These are phyloP conservation scores for Deakozyma indianensis DNA, from an alignment of 805 yeast species.

Conservation along the genomic window DNA sequence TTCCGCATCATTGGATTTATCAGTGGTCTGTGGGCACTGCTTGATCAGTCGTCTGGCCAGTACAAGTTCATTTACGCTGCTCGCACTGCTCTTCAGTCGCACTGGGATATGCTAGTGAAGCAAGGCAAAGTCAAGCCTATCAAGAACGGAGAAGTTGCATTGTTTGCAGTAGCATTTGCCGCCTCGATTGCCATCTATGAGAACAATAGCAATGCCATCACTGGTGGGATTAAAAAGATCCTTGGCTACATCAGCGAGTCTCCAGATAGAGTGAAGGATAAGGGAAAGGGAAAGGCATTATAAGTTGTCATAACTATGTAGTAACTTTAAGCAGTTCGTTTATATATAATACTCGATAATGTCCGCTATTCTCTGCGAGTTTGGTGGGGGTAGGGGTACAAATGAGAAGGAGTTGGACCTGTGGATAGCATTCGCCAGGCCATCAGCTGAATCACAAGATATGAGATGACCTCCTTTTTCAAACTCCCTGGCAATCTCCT, in stretches of 20 bases:
- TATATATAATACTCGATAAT: background rate
- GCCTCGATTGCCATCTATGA: conserved; percentile 19
- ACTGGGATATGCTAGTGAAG: conserved; percentile 20
- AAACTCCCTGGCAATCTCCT: conserved; percentile 43
- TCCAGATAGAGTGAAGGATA: background rate
- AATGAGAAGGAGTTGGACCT: background rate
- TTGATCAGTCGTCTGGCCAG: conserved; percentile 21
- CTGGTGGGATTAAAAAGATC: conserved; percentile 9
- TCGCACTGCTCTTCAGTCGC: conserved; percentile 23
- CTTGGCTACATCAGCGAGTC: background rate
- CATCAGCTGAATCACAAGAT: background rate
- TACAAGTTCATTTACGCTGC: conserved; percentile 21
- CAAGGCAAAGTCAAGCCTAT: conserved; percentile 13
- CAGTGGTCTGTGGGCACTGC: conserved; percentile 27
- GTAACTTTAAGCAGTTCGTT: no score
- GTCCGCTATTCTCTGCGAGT: background rate
- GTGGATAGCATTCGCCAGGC: background rate
- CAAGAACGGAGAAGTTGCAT: conserved; percentile 18
- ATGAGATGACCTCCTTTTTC: background rate
- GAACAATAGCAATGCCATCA: conserved; percentile 15
- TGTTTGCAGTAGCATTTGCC: conserved; percentile 21
- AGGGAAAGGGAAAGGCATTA: background rate
- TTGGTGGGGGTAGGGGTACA: background rate
- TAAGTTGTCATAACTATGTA: no score
- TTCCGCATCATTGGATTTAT: conserved; percentile 25